phyloP scores from a whole-genome alignment of 140 eudicot species.

The Ambrosia hybrid region DNA sequence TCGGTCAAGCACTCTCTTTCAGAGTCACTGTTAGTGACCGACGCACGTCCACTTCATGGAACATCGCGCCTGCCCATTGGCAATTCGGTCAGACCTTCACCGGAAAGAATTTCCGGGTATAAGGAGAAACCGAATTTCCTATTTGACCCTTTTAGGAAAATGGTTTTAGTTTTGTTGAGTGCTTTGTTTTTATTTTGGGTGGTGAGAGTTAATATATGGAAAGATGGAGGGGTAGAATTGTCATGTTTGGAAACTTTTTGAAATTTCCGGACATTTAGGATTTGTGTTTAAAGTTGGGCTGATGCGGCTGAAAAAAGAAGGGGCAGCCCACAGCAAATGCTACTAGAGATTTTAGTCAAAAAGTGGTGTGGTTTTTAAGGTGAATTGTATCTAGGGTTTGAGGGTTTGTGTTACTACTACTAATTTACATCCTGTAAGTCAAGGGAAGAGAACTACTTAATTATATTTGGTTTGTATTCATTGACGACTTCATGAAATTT shows the following conservation, averaged over 20 bases:
- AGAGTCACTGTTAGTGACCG: conserved; percentile 3
- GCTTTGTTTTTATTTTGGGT: background rate
- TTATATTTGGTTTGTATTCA: background rate
- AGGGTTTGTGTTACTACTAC: background rate
- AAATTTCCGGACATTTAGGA: background rate
- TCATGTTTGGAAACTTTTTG: conserved; percentile 2
- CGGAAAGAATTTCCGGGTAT: conserved; percentile 4
- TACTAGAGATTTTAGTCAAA: background rate
- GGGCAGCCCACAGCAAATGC: background rate
- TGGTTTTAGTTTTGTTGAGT: background rate
- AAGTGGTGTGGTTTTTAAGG: background rate
- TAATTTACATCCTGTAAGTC: background rate
- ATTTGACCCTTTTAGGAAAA: background rate
- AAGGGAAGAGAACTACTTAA: background rate
- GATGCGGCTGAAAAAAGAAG: background rate
- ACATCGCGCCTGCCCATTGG: background rate
- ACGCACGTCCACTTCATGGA: conserved; percentile 6
- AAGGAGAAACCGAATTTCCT: background rate
- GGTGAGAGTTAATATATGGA: conserved; percentile 1
- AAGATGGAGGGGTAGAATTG: background rate
- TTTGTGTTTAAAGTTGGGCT: background rate
- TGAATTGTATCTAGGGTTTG: background rate
- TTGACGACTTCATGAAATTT: background rate
- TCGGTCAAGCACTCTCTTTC: conserved; percentile 11
- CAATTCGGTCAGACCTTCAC: background rate